These are phyloP conservation scores for Talaromyces funiculosus DNA, from an alignment of 2,329 filamentous ascomycete genomes.

Conservation along the genomic window DNA sequence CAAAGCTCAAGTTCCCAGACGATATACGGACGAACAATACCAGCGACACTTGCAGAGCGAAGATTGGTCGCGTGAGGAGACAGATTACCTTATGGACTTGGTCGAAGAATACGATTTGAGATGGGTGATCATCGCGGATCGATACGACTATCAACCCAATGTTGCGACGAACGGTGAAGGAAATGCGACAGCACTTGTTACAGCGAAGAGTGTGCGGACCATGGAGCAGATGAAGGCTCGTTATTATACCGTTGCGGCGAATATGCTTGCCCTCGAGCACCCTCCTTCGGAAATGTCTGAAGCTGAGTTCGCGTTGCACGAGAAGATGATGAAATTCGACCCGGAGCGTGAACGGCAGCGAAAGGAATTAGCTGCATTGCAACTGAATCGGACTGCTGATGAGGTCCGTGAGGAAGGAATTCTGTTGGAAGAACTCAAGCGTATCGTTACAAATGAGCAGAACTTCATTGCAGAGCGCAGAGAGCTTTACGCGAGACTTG, in stretches of 20 bases:
- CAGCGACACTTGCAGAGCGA: constrained; percentile 63
- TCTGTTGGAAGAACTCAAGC: constrained; percentile 80
- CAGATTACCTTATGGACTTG: constrained; percentile 77
- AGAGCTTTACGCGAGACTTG: constrained; percentile 80
- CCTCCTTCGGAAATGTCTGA: constrained; percentile 82
- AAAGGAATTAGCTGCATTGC: constrained; percentile 76
- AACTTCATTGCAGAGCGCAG: constrained; percentile 81
- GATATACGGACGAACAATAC: constrained; percentile 84
- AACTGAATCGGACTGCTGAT: constrained; percentile 72
- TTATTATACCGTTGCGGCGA: constrained; percentile 81
- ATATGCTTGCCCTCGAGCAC: constrained; percentile 73
- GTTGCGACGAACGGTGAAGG: constrained; percentile 21
- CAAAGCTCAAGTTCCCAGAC: constrained; percentile 64
- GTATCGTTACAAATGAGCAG: constrained; percentile 81
- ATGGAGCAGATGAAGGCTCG: constrained; percentile 89
- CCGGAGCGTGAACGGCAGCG: constrained; percentile 69
- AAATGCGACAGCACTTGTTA: constrained; percentile 30
- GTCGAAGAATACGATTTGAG: constrained; percentile 76
- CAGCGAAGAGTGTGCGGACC: constrained; percentile 51
- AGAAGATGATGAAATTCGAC: constrained; percentile 82
- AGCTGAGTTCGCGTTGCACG: constrained; percentile 74
- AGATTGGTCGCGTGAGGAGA: constrained; percentile 89
- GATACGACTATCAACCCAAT: constrained; percentile 63
- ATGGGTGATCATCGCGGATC: constrained; percentile 88
- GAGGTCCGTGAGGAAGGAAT: constrained; percentile 91